Evolutionary conservation across 257 asterid genomes (phyloP).

Genomic region (Ocimum tenuiflorum): DNA sequence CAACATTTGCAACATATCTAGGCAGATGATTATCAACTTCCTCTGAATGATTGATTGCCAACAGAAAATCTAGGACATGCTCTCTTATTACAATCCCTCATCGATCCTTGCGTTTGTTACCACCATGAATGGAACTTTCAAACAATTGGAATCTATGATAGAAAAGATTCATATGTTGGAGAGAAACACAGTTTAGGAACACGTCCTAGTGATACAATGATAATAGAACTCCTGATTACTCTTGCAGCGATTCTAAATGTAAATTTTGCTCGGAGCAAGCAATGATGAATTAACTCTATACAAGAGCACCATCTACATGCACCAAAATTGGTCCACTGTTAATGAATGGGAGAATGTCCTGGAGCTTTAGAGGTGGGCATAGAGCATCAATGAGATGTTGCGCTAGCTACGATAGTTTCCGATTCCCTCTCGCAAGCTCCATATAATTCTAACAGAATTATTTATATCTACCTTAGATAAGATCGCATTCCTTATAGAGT

Average conservation of each 20-base stretch:
- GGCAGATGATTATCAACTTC: slow-evolving; percentile 98
- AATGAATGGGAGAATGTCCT: slow-evolving; percentile 78
- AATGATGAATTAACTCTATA: slow-evolving; percentile 90
- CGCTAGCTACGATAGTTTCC: slow-evolving; percentile 69
- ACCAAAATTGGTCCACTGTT: slow-evolving; percentile 94
- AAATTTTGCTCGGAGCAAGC: slow-evolving; percentile 67
- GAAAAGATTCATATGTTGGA: slow-evolving; percentile 53
- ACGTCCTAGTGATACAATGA: slow-evolving; percentile 91
- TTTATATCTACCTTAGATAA: slow-evolving; percentile 60
- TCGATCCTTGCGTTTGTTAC: slow-evolving; percentile 34
- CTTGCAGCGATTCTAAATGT: slow-evolving; percentile 83
- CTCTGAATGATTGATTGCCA: slow-evolving; percentile 92
- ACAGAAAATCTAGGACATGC: slow-evolving; percentile 65
- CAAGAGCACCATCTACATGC: slow-evolving; percentile 91
- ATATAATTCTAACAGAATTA: slow-evolving; percentile 98
- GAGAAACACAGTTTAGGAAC: slow-evolving; percentile 86
- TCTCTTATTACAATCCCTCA: slow-evolving; percentile 71
- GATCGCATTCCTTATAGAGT: slow-evolving; percentile 86
- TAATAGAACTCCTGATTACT: slow-evolving; percentile 72
- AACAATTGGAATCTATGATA: slow-evolving; percentile 78
- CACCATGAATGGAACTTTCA: slow-evolving; percentile 39
- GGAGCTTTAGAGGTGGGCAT: slow-evolving; percentile 92
- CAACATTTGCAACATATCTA: slow-evolving; percentile 68
- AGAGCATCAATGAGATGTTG: slow-evolving; percentile 70
- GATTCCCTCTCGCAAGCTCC: slow-evolving; percentile 86